Conservation (phyloP, 306 rosid species). For the Acacia acuminata region DNA sequence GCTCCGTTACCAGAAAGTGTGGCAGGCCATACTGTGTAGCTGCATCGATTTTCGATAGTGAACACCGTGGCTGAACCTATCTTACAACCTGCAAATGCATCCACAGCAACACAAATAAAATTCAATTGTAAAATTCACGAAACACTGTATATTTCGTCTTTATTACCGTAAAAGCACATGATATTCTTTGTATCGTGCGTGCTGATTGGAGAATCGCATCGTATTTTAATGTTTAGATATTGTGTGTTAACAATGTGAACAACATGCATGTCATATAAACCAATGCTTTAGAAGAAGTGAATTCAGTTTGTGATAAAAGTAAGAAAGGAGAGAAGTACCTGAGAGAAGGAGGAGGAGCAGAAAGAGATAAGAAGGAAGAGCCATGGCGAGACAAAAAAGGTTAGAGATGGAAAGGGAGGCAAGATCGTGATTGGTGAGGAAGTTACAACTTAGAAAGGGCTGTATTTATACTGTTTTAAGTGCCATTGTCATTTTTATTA, state of each 20-base stretch:
- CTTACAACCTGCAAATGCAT: constrained; percentile 37
- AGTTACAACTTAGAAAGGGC: neutral
- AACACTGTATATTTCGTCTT: neutral
- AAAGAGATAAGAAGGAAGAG: constrained; percentile 18
- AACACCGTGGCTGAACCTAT: constrained; percentile 48
- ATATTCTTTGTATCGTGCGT: neutral
- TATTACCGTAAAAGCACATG: no score
- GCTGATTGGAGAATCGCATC: neutral
- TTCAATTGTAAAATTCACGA: neutral
- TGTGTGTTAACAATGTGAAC: neutral
- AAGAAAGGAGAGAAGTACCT: constrained; percentile 34
- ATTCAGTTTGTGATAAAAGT: neutral
- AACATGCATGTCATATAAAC: no score
- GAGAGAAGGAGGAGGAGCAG: constrained; percentile 32
- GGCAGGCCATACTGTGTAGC: constrained; percentile 76
- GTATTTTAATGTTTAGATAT: neutral
- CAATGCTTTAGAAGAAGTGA: neutral
- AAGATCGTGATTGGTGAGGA: neutral
- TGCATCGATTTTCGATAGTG: constrained; percentile 65
- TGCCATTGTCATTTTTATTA: neutral
- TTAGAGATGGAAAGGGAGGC: neutral
- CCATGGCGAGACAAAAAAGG: constrained; percentile 23
- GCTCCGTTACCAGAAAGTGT: constrained; percentile 74
- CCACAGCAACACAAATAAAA: neutral
- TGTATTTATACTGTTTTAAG: neutral